Evolutionary conservation across 75 land plant species (phyloP).

Genomic region (Selaginella moellendorffii): DNA sequence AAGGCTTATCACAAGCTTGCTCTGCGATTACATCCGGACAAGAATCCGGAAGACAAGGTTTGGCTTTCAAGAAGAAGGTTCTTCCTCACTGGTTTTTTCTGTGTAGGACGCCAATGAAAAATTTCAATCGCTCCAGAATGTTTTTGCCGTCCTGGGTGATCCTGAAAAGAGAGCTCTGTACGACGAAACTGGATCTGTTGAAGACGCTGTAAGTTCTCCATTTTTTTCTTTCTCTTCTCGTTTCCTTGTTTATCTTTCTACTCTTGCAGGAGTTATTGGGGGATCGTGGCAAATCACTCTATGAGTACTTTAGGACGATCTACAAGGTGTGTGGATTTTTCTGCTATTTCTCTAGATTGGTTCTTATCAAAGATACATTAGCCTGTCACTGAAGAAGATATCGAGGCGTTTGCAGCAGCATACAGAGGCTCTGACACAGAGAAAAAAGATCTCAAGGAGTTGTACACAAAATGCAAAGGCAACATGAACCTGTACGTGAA

Average conservation of each 20-base stretch:
- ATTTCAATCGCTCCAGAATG: constrained; percentile 77
- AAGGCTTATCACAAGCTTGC: constrained; percentile 84
- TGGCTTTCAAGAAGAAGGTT: background rate
- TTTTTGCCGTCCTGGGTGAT: constrained; percentile 77
- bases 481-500: constrained; percentile 52
- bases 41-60: constrained; percentile 86
- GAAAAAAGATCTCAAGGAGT: constrained; percentile 51
- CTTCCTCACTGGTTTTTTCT: background rate
- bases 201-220: constrained; percentile 45
- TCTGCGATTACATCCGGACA: constrained; percentile 79
- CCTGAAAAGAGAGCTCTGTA: constrained; percentile 77
- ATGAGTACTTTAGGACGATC: constrained; percentile 42
- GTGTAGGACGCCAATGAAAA: constrained; percentile 84
- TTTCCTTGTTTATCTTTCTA: no score
- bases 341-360: background rate
- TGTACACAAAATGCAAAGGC: constrained; percentile 58
- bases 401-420: constrained; percentile 69
- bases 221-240: background rate
- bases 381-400: constrained; percentile 84
- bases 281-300: constrained; percentile 45
- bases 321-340: constrained; percentile 25
- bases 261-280: constrained; percentile 76
- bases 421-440: constrained; percentile 80
- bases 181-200: constrained; percentile 81
- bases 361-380: background rate